Evolutionary conservation across 768 basidiomycete species (phyloP), one percentile per base, ranked within the genome.

Genomic region (Pulveroboletus ravenelii): DNA sequence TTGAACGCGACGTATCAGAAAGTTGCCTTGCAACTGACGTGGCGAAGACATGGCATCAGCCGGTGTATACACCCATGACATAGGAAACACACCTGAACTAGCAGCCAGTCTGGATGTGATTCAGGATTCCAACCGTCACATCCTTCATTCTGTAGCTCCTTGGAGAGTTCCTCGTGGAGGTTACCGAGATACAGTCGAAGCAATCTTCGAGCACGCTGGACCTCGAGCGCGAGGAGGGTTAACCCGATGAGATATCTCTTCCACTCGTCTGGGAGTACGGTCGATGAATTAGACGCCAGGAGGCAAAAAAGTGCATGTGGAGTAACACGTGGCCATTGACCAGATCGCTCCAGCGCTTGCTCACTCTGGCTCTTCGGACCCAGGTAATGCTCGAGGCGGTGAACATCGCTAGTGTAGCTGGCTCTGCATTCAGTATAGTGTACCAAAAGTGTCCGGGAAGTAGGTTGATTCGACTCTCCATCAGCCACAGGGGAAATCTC

Each of bases 1-100:
- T 50, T 80, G 79, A 3, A 75, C 45, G 0, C 68, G 62, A 5
- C 79, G 75, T 15, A 68, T 60, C 6, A 71, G 52, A 20, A 80
- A 64, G 34, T 77, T 64, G 5, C 67, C 62, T 45, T 78, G 73
- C 8, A 79, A 65, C 77, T 78, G 51, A 31, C 3, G 12, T 31
- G 31, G 10, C 10, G 10, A 12, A 10, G 10, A 7, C 10, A 23
- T 23, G 20, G 20, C 20, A 10, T 30, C 6, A 30, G 29, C 29
- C 10, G 6, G 10, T 23, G 20, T 23, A n/a, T n/a, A 30, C 29
- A 30, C 5, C 29, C 29, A 30, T 30, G 5, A 30, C 37, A 3
- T 14, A 3, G 17, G 29, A 46, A 27, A 46, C 44, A 32, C 10
- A 74, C 71, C 64, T 78, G 76, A 10, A 77, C 67, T 27, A 77